phyloP scores from a whole-genome alignment of 192 early-diverging fungal genomes.

The Lunasporangiospora selenospora region DNA sequence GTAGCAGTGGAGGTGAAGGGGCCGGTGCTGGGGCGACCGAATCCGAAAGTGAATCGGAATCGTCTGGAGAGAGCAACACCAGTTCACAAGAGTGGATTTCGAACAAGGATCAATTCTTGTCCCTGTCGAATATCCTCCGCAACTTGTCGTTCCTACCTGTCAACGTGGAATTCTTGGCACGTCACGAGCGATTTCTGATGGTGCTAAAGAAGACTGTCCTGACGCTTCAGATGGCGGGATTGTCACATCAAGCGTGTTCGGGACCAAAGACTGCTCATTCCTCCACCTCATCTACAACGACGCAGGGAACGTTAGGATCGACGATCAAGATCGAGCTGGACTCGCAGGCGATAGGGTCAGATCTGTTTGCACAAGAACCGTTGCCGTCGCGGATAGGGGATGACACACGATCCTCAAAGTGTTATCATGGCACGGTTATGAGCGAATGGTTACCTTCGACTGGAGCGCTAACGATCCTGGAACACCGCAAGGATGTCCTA shows the following conservation, averaged over 20 bases:
- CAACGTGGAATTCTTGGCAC: conserved; percentile 56
- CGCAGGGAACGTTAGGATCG: no score
- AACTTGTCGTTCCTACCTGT: conserved; percentile 62
- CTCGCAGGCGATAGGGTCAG: no score
- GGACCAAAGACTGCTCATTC: no score
- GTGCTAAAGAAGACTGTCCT: conserved; percentile 43
- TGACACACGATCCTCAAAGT: no score
- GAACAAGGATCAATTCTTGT: conserved; percentile 59
- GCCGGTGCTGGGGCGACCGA: not conserved
- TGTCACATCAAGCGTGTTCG: no score
- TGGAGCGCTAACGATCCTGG: conserved; percentile 52
- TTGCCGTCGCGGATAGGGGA: no score
- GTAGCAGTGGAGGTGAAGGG: not conserved
- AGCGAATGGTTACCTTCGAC: conserved; percentile 22
- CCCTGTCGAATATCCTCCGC: conserved; percentile 58
- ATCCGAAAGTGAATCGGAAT: conserved; percentile 31
- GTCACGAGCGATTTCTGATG: conserved; percentile 51
- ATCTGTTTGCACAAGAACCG: conserved; percentile 3
- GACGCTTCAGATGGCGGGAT: conserved; percentile 23
- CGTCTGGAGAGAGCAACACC: not conserved
- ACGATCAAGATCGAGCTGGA: no score
- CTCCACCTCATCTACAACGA: no score
- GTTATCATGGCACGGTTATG: no score
- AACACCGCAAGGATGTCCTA: conserved; percentile 69
- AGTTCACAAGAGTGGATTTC: conserved; percentile 24